Percentiles rank a stretch among this genome's conserved stretches.
Conservation (phyloP, 805 yeast genomes). For the Monosporozyma aerobia region DNA sequence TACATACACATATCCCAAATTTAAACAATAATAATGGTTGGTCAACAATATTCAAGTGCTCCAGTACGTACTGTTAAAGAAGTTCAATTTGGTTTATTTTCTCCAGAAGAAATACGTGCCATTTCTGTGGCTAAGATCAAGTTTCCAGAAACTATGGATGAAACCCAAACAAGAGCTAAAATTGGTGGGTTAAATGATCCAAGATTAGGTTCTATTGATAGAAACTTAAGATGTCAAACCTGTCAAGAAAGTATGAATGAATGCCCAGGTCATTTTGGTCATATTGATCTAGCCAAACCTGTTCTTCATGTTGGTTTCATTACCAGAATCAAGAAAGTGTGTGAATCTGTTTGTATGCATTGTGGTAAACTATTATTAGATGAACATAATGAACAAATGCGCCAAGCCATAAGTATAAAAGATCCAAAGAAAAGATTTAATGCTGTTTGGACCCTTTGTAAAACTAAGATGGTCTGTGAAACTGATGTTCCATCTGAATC, state of each 20-base stretch:
- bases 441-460: constrained; percentile 91
- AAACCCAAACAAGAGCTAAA: constrained; percentile 86
- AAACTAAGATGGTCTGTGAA: constrained; percentile 91
- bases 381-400: constrained; percentile 61
- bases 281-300: constrained; percentile 95
- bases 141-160: constrained; percentile 99
- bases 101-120: constrained; percentile 96
- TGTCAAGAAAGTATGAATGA: constrained; percentile 99
- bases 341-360: constrained; percentile 97
- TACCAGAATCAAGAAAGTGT: constrained; percentile 85
- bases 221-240: constrained; percentile 96
- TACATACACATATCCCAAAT: not conserved
- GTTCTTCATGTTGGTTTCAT: constrained; percentile 96
- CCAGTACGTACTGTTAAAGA: constrained; percentile 96
- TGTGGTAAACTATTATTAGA: constrained; percentile 92
- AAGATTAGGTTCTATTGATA: constrained; percentile 91
- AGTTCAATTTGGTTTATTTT: constrained; percentile 95
- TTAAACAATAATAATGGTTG: constrained; percentile 28
- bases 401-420: constrained; percentile 77
- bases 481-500: constrained; percentile 67
- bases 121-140: constrained; percentile 96
- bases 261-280: constrained; percentile 99
- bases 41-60: constrained; percentile 93
- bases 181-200: constrained; percentile 97
- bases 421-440: constrained; percentile 95